phyloP scores from a whole-genome alignment of 192 early-diverging fungal species.

The Geranomyces variabilis region DNA sequence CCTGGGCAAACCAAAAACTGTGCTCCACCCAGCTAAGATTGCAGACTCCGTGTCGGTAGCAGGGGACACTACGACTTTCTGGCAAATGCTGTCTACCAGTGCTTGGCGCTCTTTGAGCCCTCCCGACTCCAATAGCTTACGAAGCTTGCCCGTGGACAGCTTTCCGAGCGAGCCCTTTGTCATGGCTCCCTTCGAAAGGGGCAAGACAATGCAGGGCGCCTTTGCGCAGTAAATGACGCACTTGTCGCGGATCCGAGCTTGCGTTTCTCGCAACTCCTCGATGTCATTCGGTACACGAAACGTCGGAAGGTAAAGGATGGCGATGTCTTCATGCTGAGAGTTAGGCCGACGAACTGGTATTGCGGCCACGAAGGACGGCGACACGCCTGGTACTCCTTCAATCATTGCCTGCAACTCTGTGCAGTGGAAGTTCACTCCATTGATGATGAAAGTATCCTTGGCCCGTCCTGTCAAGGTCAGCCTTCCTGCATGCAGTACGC shows the following conservation, averaged over 20 bases:
- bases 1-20: too few relatives aligned
- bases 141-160: conserved; percentile 1
- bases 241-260: neutral
- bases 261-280: neutral
- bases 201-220: neutral
- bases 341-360: neutral
- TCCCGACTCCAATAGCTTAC: conserved; percentile 5
- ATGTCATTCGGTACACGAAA: neutral
- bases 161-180: conserved; percentile 7
- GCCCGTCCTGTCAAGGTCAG: conserved; percentile 3
- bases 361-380: conserved; percentile 6
- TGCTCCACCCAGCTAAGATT: too few relatives aligned
- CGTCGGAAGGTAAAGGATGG: conserved; percentile 9
- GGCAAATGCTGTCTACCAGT: neutral
- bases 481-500: neutral
- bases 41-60: too few relatives aligned
- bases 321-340: conserved; percentile 1
- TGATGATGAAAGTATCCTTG: conserved; percentile 5
- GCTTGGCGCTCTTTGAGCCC: neutral
- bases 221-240: neutral
- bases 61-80: too few relatives aligned
- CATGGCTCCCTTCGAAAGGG: neutral
- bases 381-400: neutral
- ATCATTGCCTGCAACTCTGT: neutral
- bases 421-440: neutral